A percentile compares a stretch with the other conserved stretches of the same genome.
phyloP scores from a whole-genome alignment of 176 grass and related monocot species.

The Tillandsia fasciculata region DNA sequence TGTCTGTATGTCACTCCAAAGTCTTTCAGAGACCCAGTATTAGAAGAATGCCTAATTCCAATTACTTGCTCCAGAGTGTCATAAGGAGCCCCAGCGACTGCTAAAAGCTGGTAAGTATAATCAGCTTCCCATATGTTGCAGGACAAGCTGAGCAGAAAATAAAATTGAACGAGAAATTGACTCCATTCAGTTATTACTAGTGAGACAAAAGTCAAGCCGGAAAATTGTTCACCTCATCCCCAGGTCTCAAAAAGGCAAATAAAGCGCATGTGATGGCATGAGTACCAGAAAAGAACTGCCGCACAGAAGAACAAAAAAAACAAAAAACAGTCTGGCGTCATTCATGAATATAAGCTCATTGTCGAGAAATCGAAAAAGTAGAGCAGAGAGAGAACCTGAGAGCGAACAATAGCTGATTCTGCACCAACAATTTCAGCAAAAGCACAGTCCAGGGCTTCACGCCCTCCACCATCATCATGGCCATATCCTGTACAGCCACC shows the following conservation, averaged over 20 bases:
- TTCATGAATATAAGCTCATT: constrained; percentile 1
- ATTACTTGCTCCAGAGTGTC: constrained; percentile 90
- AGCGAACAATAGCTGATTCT: constrained; percentile 88
- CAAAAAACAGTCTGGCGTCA: not conserved
- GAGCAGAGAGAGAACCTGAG: constrained; percentile 35
- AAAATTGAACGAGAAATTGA: constrained; percentile 1
- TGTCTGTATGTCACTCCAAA: constrained; percentile 76
- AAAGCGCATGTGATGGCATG: constrained; percentile 85
- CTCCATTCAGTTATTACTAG: not conserved
- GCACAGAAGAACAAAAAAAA: constrained; percentile 1
- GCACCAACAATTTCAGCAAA: constrained; percentile 69
- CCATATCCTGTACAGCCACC: constrained; percentile 84
- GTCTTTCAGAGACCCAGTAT: constrained; percentile 73
- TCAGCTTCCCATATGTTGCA: not conserved
- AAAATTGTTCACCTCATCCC: constrained; percentile 46
- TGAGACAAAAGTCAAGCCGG: not conserved
- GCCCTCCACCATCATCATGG: constrained; percentile 77
- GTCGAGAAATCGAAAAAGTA: not conserved
- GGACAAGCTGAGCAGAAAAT: constrained; percentile 1
- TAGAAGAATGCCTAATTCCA: constrained; percentile 61
- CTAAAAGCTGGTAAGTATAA: constrained; percentile 46
- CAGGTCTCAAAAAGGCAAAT: constrained; percentile 77
- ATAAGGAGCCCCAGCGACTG: constrained; percentile 66
- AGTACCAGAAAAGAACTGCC: constrained; percentile 84
- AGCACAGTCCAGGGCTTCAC: constrained; percentile 64